A percentile compares a stretch with the other conserved stretches of the same genome.
Conservation (phyloP, 1,284 basidiomycete genomes). For the Termitomyces sp. region DNA sequence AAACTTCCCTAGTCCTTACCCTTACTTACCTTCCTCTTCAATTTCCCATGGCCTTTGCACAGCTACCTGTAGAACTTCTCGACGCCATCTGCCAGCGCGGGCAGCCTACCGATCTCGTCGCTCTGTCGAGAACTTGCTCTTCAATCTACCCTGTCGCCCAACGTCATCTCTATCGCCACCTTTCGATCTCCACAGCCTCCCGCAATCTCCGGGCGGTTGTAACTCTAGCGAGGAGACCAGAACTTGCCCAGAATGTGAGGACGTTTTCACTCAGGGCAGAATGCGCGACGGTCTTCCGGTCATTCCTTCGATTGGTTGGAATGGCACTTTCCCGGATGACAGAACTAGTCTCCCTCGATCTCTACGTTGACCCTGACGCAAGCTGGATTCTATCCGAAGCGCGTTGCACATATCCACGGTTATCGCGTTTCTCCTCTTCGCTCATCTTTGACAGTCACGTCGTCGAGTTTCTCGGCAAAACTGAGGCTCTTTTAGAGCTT, state of each 20-base stretch:
- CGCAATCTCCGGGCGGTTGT: constrained; percentile 44
- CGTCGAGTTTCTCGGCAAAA: constrained; percentile 48
- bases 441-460: constrained; percentile 55
- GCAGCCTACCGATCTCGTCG: constrained; percentile 33
- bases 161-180: constrained; percentile 55
- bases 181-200: constrained; percentile 40
- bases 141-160: constrained; percentile 44
- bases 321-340: constrained; percentile 53
- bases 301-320: constrained; percentile 46
- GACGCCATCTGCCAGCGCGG: constrained; percentile 40
- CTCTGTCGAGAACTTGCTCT: constrained; percentile 41
- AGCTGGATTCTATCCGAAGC: constrained; percentile 47
- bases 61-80: constrained; percentile 51
- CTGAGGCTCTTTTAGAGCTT: constrained; percentile 47
- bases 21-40: constrained; percentile 10
- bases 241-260: constrained; percentile 54
- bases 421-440: constrained; percentile 51
- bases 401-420: constrained; percentile 34
- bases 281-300: constrained; percentile 33
- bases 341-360: constrained; percentile 50
- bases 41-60: constrained; percentile 29
- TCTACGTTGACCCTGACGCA: constrained; percentile 45
- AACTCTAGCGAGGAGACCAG: constrained; percentile 48
- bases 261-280: constrained; percentile 50
- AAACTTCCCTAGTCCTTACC: constrained; percentile 11